Conservation (phyloP, 352 stramenopile species). For the Globisporangium lucens region DNA sequence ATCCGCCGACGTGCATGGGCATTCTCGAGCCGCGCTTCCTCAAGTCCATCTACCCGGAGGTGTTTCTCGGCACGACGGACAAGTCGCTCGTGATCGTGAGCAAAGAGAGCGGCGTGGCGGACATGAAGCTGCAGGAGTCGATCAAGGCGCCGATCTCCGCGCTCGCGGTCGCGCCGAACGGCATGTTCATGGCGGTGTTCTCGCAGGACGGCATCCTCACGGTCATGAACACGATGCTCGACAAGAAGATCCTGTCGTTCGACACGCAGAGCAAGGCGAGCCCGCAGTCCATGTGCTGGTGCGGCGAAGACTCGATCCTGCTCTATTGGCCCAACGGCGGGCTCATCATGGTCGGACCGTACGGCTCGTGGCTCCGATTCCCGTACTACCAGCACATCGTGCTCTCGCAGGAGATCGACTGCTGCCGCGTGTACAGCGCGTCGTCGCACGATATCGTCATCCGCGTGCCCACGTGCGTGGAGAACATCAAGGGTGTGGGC, state of each 20-base stretch:
- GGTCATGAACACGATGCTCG: conserved; percentile 95
- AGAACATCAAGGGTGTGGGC: conserved; percentile 86
- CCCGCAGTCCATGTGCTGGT: conserved; percentile 82
- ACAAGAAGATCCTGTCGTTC: conserved; percentile 92
- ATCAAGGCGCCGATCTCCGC: conserved; percentile 88
- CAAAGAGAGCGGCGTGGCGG: conserved; percentile 58
- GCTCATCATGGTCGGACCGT: conserved; percentile 84
- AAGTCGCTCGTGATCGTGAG: conserved; percentile 86
- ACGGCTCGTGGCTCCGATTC: conserved; percentile 83
- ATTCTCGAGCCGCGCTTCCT: conserved; percentile 91
- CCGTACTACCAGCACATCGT: conserved; percentile 77
- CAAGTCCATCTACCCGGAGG: conserved; percentile 88
- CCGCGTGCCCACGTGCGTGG: conserved; percentile 74
- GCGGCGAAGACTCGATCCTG: conserved; percentile 88
- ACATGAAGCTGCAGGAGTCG: conserved; percentile 84
- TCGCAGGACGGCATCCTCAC: conserved; percentile 92
- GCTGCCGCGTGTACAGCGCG: conserved; percentile 71
- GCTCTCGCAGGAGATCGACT: conserved; percentile 66
- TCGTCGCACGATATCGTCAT: conserved; percentile 83
- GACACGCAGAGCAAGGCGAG: conserved; percentile 83
- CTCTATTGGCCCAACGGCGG: conserved; percentile 84
- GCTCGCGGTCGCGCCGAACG: conserved; percentile 93
- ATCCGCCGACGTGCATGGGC: conserved; percentile 87
- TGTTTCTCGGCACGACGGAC: conserved; percentile 91
- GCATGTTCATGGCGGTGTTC: conserved; percentile 95